These are phyloP conservation scores for Draba incana DNA, from an alignment of 345 rosid genomes.

Conservation along the genomic window DNA sequence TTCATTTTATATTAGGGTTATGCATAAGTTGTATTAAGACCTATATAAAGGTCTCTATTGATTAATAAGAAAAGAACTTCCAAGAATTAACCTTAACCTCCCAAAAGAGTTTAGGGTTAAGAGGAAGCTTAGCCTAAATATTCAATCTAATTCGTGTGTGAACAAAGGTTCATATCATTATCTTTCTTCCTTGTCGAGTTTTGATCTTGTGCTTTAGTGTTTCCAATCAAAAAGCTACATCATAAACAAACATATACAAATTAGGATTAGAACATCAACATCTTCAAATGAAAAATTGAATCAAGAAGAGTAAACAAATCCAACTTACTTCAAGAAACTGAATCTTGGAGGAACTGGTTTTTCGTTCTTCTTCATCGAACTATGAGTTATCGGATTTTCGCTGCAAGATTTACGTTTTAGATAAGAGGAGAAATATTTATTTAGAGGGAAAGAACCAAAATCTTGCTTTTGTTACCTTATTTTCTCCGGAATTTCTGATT, in stretches of 20 bases:
- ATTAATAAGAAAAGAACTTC: too few relatives aligned
- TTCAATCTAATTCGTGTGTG: too few relatives aligned
- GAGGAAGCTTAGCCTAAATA: too few relatives aligned
- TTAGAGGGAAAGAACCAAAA: constrained; percentile 5
- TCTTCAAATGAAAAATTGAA: background rate
- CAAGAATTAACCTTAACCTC: too few relatives aligned
- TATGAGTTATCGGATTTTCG: constrained; percentile 6
- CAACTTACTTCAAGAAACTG: constrained; percentile 33
- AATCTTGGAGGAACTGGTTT: constrained; percentile 21
- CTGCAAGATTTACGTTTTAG: constrained; percentile 24
- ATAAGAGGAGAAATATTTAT: background rate
- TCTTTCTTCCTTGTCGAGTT: constrained; percentile 21
- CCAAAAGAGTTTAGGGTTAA: too few relatives aligned
- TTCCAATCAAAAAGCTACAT: constrained; percentile 33
- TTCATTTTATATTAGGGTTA: too few relatives aligned
- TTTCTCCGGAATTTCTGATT: constrained; percentile 16
- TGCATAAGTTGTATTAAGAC: too few relatives aligned
- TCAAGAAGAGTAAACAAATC: background rate
- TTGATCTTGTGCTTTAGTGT: constrained; percentile 29
- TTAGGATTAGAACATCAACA: constrained; percentile 3
- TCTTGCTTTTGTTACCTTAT: constrained; percentile 29
- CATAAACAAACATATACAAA: background rate
- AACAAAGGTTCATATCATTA: too few relatives aligned
- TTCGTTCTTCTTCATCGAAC: constrained; percentile 12
- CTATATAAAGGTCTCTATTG: too few relatives aligned